Evolutionary conservation across 805 yeast species (phyloP), one percentile per base, ranked within the genome.

Genomic region (Candida cerambycidarum): DNA sequence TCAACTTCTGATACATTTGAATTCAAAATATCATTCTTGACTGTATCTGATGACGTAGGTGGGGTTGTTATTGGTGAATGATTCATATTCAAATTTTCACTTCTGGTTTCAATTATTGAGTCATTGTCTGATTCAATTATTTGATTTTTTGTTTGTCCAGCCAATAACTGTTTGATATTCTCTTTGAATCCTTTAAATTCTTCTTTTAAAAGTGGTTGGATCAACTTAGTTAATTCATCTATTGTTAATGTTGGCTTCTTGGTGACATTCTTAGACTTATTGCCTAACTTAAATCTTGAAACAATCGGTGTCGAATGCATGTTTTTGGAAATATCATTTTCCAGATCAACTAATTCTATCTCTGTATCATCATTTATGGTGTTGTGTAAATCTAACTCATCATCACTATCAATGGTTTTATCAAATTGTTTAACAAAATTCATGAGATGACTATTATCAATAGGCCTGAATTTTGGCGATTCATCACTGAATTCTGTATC

Each of bases 1-100:
- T 19, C 30, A 24, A 41, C 36, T 29, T 42, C 39, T 8, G 29
- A 25, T 23, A 29, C 14, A 16, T 11, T 17, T 2, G 32, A 15
- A 3, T 37, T 29, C 19, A 29, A 8, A 18, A 28, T 17, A 31
- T 29, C 41, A 25, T 27, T 29, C 11, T 34, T 16, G 31, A 48
- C 33, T 18, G 47, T 37, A 39, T 58, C 61, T 40, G 51, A 55
- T 21, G 69, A 63, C 10, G 47, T 55, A 1, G 71, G 70, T 3
- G 69, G 69, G 2, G 69, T 59, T 3, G 70, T 64, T 8, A 51
- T 50, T 13, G 69, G 67, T 9, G 66, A 46, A 3, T 44, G 36
- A 3, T 41, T 21, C 12, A 12, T 38, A 5, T 41, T 21, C 15
- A 14, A 4, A 23, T 29, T 19, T 12, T 41, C 42, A 14, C 42